Evolutionary conservation across 306 rosid genomes (phyloP).

Genomic region (Rosa lucieae): DNA sequence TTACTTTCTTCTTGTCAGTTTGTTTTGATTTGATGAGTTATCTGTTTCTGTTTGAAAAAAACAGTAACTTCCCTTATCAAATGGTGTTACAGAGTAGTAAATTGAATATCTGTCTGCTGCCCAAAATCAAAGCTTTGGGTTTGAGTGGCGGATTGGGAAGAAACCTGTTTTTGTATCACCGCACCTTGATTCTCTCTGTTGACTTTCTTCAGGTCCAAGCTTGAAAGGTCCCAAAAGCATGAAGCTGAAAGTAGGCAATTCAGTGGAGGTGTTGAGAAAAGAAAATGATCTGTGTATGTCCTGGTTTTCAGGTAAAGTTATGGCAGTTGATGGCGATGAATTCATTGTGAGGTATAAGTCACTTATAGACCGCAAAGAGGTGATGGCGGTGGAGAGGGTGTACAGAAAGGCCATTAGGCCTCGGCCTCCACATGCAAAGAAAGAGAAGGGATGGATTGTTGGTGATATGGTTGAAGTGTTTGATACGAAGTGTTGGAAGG

Average conservation of each 20-base stretch:
- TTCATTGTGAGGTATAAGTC: slow-evolving; percentile 18
- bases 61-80: neutral
- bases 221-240: neutral
- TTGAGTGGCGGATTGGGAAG: neutral
- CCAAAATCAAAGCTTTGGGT: neutral
- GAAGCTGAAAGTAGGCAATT: slow-evolving; percentile 29
- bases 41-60: neutral
- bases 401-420: slow-evolving; percentile 20
- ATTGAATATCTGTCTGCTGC: neutral
- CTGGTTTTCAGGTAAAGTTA: slow-evolving; percentile 19
- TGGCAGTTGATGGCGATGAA: slow-evolving; percentile 16
- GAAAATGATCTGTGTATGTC: slow-evolving; percentile 18
- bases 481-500: slow-evolving; percentile 27
- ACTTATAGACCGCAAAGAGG: slow-evolving; percentile 16
- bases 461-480: slow-evolving; percentile 35
- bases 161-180: neutral
- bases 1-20: neutral
- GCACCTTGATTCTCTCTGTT: neutral
- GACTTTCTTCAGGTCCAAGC: slow-evolving; percentile 15
- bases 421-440: slow-evolving; percentile 18
- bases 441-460: slow-evolving; percentile 10
- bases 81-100: neutral
- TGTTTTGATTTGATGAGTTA: slow-evolving; percentile 1
- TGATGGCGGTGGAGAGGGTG: slow-evolving; percentile 26
- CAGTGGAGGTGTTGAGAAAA: slow-evolving; percentile 28